Evolutionary conservation across 2,329 filamentous ascomycete genomes (phyloP).

Genomic region (Fusarium redolens): DNA sequence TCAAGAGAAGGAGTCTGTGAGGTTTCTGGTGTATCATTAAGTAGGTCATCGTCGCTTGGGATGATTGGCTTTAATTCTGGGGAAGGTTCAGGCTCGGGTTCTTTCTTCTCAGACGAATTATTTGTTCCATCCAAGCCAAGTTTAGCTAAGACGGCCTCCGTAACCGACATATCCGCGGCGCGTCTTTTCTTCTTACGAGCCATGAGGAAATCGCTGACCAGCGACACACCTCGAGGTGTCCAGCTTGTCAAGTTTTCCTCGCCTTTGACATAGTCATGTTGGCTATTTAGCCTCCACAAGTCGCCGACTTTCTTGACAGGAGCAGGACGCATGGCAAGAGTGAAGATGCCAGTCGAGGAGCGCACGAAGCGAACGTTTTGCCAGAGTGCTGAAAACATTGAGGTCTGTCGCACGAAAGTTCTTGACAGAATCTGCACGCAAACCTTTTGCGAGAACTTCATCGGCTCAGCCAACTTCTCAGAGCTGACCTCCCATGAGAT

Average conservation of each 20-base stretch:
- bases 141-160: conserved; percentile 73
- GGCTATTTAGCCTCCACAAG: conserved; percentile 95
- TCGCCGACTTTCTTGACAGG: conserved; percentile 93
- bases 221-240: conserved; percentile 88
- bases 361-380: conserved; percentile 87
- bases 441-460: conserved; percentile 85
- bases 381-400: conserved; percentile 88
- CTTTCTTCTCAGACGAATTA: conserved; percentile 47
- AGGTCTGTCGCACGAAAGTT: conserved; percentile 85
- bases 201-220: conserved; percentile 88
- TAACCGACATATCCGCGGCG: conserved; percentile 82
- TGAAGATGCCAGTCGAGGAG: conserved; percentile 88
- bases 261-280: conserved; percentile 95
- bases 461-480: conserved; percentile 84
- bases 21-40: conserved; percentile 67
- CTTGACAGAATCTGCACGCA: conserved; percentile 86
- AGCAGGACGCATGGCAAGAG: conserved; percentile 84
- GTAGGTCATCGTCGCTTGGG: conserved; percentile 66
- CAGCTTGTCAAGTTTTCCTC: conserved; percentile 88
- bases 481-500: conserved; percentile 89
- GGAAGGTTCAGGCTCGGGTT: conserved; percentile 52
- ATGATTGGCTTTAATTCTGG: conserved; percentile 56
- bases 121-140: conserved; percentile 62
- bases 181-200: conserved; percentile 79
- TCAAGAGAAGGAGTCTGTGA: conserved; percentile 57